These are phyloP conservation scores for Leptographium wingfieldii DNA, from an alignment of 2,329 filamentous ascomycete genomes.

Conservation along the genomic window DNA sequence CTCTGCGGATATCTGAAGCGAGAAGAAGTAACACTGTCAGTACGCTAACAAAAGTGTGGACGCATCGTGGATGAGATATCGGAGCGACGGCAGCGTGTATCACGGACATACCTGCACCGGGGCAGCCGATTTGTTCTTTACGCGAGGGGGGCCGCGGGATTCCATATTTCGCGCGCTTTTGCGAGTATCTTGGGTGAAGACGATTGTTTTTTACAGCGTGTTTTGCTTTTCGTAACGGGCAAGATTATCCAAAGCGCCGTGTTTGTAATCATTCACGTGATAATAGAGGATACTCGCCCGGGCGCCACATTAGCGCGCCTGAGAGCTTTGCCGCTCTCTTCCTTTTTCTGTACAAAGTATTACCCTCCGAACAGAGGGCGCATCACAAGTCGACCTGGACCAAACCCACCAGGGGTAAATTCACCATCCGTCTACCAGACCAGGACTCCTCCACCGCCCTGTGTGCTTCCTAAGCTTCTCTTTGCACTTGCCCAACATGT, in stretches of 20 bases:
- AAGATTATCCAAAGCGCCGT: not conserved
- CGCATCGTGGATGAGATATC: too few species aligned
- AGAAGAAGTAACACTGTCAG: not conserved
- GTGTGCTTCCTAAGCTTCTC: too few species aligned
- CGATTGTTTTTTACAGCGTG: not conserved
- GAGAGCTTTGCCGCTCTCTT: not conserved
- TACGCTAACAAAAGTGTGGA: not conserved
- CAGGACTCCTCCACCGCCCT: not conserved
- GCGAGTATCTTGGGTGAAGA: not conserved
- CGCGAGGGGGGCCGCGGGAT: constrained; percentile 80
- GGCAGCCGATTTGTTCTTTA: constrained; percentile 97
- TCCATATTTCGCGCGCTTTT: constrained; percentile 50
- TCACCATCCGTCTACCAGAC: not conserved
- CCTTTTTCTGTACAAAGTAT: not conserved
- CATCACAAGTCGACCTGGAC: not conserved
- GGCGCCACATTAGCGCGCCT: not conserved
- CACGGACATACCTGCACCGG: constrained; percentile 38
- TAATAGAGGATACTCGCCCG: not conserved
- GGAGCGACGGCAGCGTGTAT: not conserved
- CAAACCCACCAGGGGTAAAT: not conserved
- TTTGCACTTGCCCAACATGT: constrained; percentile 43
- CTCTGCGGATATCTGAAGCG: constrained; percentile 80
- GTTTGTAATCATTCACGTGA: not conserved
- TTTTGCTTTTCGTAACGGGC: not conserved
- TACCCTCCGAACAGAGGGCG: not conserved